phyloP scores from a whole-genome alignment of 306 rosid species.

The Prunus davidiana region DNA sequence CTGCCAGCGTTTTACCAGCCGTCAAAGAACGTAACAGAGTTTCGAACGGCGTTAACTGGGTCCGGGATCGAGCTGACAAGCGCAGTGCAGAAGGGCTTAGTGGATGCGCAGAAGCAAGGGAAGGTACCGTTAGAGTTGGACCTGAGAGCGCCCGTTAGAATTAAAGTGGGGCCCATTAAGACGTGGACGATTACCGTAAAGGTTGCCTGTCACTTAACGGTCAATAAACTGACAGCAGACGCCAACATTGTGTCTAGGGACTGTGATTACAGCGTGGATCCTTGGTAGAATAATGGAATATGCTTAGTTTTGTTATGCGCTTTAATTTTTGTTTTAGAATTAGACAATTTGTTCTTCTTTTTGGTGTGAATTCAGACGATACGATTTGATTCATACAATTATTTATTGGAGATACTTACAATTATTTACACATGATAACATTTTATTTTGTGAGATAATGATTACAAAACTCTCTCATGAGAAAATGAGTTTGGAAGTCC shows the following conservation, averaged over 20 bases:
- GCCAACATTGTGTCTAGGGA: constrained; percentile 45
- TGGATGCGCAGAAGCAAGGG: constrained; percentile 33
- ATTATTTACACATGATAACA: no score
- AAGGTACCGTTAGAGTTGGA: constrained; percentile 46
- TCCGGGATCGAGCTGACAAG: constrained; percentile 32
- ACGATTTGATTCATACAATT: neutral
- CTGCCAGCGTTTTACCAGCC: constrained; percentile 70
- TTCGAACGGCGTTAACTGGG: constrained; percentile 47
- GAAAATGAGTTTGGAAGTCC: no score
- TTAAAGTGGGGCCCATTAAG: constrained; percentile 53
- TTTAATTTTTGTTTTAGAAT: neutral
- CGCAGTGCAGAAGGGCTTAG: constrained; percentile 20
- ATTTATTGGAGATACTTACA: no score
- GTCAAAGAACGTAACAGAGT: constrained; percentile 51
- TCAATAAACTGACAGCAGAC: constrained; percentile 43
- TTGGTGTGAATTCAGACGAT: no score
- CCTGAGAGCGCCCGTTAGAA: constrained; percentile 47
- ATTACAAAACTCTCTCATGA: no score
- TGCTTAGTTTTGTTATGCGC: neutral
- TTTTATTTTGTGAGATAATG: no score
- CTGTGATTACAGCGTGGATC: constrained; percentile 41
- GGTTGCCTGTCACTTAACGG: constrained; percentile 49
- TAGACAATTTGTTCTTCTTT: no score
- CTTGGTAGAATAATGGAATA: constrained; percentile 5
- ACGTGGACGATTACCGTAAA: constrained; percentile 64